Evolutionary conservation across 805 yeast species (phyloP).

Genomic region (Priceomyces fermenticarens): DNA sequence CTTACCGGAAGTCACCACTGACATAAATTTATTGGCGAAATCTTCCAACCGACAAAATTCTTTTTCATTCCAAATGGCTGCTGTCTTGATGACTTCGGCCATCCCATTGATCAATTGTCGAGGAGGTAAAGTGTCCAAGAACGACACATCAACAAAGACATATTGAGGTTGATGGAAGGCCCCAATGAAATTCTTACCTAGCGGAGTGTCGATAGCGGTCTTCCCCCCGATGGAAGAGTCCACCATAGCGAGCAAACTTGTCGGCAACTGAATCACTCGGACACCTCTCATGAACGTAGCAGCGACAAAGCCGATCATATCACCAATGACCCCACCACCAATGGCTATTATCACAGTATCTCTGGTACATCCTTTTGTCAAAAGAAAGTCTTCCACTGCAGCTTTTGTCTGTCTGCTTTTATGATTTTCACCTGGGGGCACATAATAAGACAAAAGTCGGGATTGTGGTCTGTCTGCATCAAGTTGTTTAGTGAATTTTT

Average conservation of each 20-base stretch:
- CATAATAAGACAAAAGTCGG: slow-evolving; percentile 68
- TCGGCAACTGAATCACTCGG: slow-evolving; percentile 89
- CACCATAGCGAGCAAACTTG: slow-evolving; percentile 93
- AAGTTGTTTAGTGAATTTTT: slow-evolving; percentile 40
- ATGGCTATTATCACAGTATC: slow-evolving; percentile 92
- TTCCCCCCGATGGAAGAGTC: slow-evolving; percentile 98
- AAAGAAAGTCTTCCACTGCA: slow-evolving; percentile 83
- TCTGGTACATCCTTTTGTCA: slow-evolving; percentile 85
- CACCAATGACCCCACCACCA: slow-evolving; percentile 99
- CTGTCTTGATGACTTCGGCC: slow-evolving; percentile 97
- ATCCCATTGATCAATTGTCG: slow-evolving; percentile 97
- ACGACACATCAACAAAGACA: slow-evolving; percentile 83
- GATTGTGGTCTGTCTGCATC: slow-evolving; percentile 44
- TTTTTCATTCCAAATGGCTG: slow-evolving; percentile 92
- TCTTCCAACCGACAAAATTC: slow-evolving; percentile 85
- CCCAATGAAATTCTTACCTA: slow-evolving; percentile 94
- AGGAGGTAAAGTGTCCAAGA: slow-evolving; percentile 82
- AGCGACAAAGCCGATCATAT: slow-evolving; percentile 98
- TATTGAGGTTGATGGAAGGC: slow-evolving; percentile 96
- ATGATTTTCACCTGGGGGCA: slow-evolving; percentile 91
- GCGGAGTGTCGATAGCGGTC: slow-evolving; percentile 95
- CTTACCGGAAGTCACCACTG: slow-evolving; percentile 47
- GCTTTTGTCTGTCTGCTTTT: slow-evolving; percentile 90
- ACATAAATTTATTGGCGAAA: slow-evolving; percentile 66
- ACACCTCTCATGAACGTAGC: slow-evolving; percentile 99